A percentile compares a stretch with the other conserved stretches of the same genome.
Conservation (phyloP, 2,329 filamentous ascomycete species). For the Beauveria sp. region DNA sequence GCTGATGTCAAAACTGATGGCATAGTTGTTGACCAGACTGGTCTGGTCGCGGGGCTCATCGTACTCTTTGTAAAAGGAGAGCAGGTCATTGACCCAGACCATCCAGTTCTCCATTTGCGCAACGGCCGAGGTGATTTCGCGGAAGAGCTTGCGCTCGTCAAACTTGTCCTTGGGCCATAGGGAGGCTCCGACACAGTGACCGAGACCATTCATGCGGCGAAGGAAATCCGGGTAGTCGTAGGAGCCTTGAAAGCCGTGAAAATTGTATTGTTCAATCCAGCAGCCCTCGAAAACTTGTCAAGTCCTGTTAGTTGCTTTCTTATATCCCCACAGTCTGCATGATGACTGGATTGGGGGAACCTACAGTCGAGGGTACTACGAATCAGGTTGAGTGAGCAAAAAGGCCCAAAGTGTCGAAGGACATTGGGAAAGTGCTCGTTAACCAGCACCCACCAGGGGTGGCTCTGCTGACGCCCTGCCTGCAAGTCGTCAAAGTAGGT, state of each 20-base stretch:
- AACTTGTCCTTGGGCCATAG: slow-evolving; percentile 11
- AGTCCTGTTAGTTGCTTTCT: neutral
- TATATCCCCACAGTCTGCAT: too few relatives aligned
- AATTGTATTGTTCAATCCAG: slow-evolving; percentile 19
- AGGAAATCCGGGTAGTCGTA: slow-evolving; percentile 17
- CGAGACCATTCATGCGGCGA: slow-evolving; percentile 17
- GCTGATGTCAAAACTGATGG: slow-evolving; percentile 10
- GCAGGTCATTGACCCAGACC: slow-evolving; percentile 16
- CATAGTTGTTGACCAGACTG: slow-evolving; percentile 16
- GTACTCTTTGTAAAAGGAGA: slow-evolving; percentile 19
- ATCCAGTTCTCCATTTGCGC: slow-evolving; percentile 17
- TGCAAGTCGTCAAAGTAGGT: slow-evolving; percentile 16
- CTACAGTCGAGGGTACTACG: slow-evolving; percentile 15
- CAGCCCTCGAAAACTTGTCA: slow-evolving; percentile 15
- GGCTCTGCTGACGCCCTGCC: slow-evolving; percentile 12
- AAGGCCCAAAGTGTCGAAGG: slow-evolving; percentile 15
- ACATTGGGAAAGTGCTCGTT: slow-evolving; percentile 16
- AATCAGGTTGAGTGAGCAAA: slow-evolving; percentile 14
- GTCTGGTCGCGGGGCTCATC: slow-evolving; percentile 16
- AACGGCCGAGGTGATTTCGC: slow-evolving; percentile 15
- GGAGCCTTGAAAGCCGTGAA: slow-evolving; percentile 14
- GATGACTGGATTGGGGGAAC: neutral
- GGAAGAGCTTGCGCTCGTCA: slow-evolving; percentile 14
- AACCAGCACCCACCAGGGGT: slow-evolving; percentile 15
- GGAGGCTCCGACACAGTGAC: slow-evolving; percentile 14